Conservation (phyloP, 2,329 filamentous ascomycete species). For the Claviceps sp. region DNA sequence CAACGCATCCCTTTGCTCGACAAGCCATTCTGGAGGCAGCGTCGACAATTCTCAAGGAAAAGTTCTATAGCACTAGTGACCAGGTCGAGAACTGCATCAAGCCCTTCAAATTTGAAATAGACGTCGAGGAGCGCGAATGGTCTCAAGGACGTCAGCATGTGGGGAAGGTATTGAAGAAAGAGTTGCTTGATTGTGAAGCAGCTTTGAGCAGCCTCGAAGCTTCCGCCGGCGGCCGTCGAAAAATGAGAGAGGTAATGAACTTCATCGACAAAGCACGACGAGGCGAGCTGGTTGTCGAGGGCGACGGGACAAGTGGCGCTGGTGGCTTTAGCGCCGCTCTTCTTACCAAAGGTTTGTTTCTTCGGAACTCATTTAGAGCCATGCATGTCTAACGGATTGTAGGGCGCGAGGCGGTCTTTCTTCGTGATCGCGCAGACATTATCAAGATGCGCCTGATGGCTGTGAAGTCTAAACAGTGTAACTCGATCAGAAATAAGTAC, state of each 20-base stretch:
- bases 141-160: conserved; percentile 72
- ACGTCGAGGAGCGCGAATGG: conserved; percentile 89
- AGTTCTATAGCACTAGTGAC: conserved; percentile 93
- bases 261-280: conserved; percentile 86
- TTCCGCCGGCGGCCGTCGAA: conserved; percentile 65
- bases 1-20: conserved; percentile 79
- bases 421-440: conserved; percentile 80
- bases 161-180: conserved; percentile 66
- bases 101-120: conserved; percentile 95
- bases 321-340: conserved; percentile 87
- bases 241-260: conserved; percentile 74
- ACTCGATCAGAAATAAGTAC: conserved; percentile 77
- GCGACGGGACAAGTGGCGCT: conserved; percentile 69
- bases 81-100: conserved; percentile 99
- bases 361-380: neutral
- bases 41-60: conserved; percentile 78
- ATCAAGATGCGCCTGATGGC: conserved; percentile 82
- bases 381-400: conserved; percentile 13
- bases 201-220: conserved; percentile 67
- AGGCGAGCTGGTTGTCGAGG: conserved; percentile 74
- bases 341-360: conserved; percentile 57
- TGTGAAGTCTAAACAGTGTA: conserved; percentile 82
- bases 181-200: conserved; percentile 70
- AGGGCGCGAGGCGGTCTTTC: conserved; percentile 89
- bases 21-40: conserved; percentile 89